Base-by-base conservation (phyloP, 805 yeast species). In the Wickerhamiella sorbophila region DNA sequence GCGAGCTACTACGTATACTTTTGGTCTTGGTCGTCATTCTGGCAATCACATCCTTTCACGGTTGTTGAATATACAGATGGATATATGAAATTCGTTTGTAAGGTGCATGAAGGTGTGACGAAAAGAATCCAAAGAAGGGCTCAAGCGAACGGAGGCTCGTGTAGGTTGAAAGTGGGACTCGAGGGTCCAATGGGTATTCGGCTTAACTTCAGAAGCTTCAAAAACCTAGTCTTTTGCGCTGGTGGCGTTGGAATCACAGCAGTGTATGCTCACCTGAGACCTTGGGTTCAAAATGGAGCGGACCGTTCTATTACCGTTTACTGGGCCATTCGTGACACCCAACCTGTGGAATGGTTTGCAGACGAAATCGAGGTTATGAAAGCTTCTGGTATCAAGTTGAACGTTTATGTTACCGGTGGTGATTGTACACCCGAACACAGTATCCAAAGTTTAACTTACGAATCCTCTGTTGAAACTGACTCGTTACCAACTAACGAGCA, bases 211-310 rank as follows among this genome's bases (percentile, higher is more conserved):
- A 58, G 62, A 21, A 59, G 63, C 31, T 77, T 69, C 50, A 69
- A 72, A 33, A 66, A 69, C 38, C 70, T 77, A 4, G 65, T 77
- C 5, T 65, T 77, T 34, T 46, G 79, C 18, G 78, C 85, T 9
- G 85, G 83, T 40, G 87, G 87, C 29, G 75, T 74, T 41, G 88
- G 87, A 44, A 64, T 80, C 38, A 76, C 86, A 1, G 82, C 76
- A 2, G 65, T 73, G 15, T 69, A 70, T 42, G 58, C 75, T 4
- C 65, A 72, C 2, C 21, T 40, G n/a, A 33, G 43, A 47, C 32
- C 16, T 20, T 72, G 50, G 46, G 27, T 45, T 47, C 22, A 27
- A 14, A 18, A 26, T 3, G 5, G 19, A 15, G 55, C 58, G 40
- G 21, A 24, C 19, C 42, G 36, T 16, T 62, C 59, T 20, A 52